Percentiles rank a stretch among this genome's conserved stretches.
Conservation (phyloP, 1,284 basidiomycete genomes). For the Fomitopsis palustris region DNA sequence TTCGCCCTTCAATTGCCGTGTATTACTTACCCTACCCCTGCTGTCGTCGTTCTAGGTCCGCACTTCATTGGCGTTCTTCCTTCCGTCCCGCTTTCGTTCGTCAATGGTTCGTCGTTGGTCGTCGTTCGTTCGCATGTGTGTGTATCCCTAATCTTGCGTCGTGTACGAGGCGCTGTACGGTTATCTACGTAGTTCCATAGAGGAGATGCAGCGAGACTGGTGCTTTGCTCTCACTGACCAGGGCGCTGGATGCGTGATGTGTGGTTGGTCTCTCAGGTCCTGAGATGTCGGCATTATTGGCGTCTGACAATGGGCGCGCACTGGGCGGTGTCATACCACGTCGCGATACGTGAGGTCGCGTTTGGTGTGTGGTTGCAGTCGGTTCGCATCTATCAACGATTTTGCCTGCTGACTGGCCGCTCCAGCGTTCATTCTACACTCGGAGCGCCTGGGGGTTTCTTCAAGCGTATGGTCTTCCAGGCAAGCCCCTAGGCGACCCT, state of each 20-base stretch:
- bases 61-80: no score
- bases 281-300: not conserved
- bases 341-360: not conserved
- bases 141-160: not conserved
- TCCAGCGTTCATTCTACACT: no score
- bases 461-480: no score
- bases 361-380: not conserved
- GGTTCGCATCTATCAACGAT: not conserved
- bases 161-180: not conserved
- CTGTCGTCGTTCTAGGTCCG: not conserved
- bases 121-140: not conserved
- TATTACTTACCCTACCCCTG: not conserved
- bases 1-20: not conserved
- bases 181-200: not conserved
- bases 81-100: not conserved
- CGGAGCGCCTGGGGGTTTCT: no score
- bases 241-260: no score
- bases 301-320: not conserved
- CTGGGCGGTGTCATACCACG: not conserved
- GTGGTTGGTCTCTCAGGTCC: not conserved
- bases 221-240: not conserved
- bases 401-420: no score
- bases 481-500: no score
- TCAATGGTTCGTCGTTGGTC: not conserved
- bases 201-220: not conserved